Base-by-base conservation (phyloP, 164 flowering plant species). In the Magnolia officinalis region DNA sequence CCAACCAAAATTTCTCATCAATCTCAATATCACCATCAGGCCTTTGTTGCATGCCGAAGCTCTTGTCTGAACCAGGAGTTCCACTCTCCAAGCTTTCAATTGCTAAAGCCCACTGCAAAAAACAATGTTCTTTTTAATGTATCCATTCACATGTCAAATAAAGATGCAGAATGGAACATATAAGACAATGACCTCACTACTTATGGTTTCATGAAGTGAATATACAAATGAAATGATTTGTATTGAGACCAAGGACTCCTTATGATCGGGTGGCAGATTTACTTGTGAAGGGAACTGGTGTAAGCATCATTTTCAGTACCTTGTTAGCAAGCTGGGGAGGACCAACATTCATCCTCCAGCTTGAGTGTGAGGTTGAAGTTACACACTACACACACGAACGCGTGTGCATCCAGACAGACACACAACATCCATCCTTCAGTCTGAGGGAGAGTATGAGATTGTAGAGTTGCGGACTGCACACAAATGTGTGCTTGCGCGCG, bases 21-120 rank as follows among this genome's bases (percentile, higher is more conserved):
- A 96, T 94, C 81, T 96, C 97, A 79, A 96, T 89, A 81, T 96
- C 99, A 80, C 99, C 99, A 86, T 96, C 99, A 81, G 99, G 99
- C 82, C 99, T 89, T 78, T 91, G 93, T 82, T 90, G 89, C 98
- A 94, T 96, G 78, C 99, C 99, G 85, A 94, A 91, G 81, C 90
- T 96, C 85, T 88, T 87, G 76, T 94, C 95, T 78, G 98, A 91
- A 31, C 93, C 95, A 76, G 95, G 89, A 77, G 63, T 81, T 61
- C 89, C 96, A 80, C 82, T 65, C 63, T 91, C 92, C 80, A 96
- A 78, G 80, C 86, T 90, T 80, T 96, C 99, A 83, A 96, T 86
- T 70, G 99, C 97, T 26, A 79, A 89, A 58, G 99, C 97, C 99
- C 99, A 96, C 98, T 95, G 89, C 80, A 87, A 70, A 21, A 79